Evolutionary conservation across 2,329 filamentous ascomycete genomes (phyloP).

Genomic region (Xenoacremonium recifei): DNA sequence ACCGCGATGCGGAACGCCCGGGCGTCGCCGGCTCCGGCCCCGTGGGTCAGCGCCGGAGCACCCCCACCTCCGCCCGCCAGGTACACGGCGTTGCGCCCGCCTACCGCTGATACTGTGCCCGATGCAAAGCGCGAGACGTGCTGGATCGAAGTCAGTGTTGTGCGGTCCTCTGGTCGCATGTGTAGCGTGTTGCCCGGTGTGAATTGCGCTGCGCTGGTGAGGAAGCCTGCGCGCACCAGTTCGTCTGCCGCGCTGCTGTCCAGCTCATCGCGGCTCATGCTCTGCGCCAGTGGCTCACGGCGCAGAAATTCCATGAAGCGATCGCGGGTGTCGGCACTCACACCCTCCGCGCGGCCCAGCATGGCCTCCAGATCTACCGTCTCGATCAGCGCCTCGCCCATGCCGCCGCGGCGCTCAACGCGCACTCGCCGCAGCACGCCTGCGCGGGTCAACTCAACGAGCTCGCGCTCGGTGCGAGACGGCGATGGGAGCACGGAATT

Average conservation of each 20-base stretch:
- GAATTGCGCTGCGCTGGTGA: conserved; percentile 48
- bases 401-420: conserved; percentile 58
- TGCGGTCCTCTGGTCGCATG: conserved; percentile 51
- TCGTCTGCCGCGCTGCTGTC: conserved; percentile 48
- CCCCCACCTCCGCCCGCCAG: conserved; percentile 57
- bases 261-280: conserved; percentile 32
- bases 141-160: conserved; percentile 59
- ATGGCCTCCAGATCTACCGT: conserved; percentile 53
- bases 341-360: conserved; percentile 31
- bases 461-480: conserved; percentile 65
- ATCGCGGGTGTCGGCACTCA: conserved; percentile 44
- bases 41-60: conserved; percentile 26
- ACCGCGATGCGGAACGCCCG: conserved; percentile 56
- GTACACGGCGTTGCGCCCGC: conserved; percentile 64
- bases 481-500: conserved; percentile 61
- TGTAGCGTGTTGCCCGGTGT: conserved; percentile 37
- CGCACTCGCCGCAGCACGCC: conserved; percentile 61
- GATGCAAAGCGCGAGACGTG: conserved; percentile 64
- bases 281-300: conserved; percentile 45
- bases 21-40: conserved; percentile 12
- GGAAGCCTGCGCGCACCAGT: conserved; percentile 65
- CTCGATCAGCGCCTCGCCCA: conserved; percentile 65
- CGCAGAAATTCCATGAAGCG: conserved; percentile 53
- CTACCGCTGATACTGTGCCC: conserved; percentile 67
- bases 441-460: conserved; percentile 56